Percentiles rank a stretch among this genome's conserved stretches.
Evolutionary conservation across 352 stramenopile species (phyloP).

Genomic region (Stephanocyclus meneghinianus): DNA sequence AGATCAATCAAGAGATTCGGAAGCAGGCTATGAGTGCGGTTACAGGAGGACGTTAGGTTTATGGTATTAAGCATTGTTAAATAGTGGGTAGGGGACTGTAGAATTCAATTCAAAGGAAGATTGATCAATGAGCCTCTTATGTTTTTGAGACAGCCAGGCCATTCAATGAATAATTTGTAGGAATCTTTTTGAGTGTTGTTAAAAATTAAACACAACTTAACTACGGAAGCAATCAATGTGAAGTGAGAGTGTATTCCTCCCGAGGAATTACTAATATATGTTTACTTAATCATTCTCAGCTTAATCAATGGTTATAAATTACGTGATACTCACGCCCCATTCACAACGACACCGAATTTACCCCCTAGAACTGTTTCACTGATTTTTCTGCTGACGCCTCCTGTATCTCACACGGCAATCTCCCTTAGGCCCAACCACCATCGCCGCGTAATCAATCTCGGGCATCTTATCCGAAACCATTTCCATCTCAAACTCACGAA

Average conservation of each 20-base stretch:
- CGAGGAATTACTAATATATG: no score
- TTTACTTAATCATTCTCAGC: no score
- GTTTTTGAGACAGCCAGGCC: no score
- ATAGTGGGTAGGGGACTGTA: background rate
- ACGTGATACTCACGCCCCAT: no score
- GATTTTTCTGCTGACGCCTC: conserved; percentile 27
- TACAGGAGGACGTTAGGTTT: background rate
- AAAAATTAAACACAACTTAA: no score
- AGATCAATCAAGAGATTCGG: conserved; percentile 75
- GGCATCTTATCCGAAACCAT: conserved; percentile 83
- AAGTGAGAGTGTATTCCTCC: no score
- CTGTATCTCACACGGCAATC: conserved; percentile 86
- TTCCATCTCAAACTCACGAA: conserved; percentile 89
- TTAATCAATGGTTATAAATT: no score
- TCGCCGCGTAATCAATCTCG: conserved; percentile 87
- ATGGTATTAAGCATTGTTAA: background rate
- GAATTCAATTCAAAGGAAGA: no score
- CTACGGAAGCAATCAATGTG: no score
- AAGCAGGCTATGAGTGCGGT: conserved; percentile 60
- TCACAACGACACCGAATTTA: background rate
- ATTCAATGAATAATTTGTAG: no score
- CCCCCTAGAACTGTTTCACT: background rate
- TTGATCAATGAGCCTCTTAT: no score
- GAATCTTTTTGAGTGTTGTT: no score
- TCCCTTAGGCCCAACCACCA: conserved; percentile 90